Evolutionary conservation across 1,139 yeast species (phyloP), one percentile per base, ranked within the genome.

Genomic region (Kodamaea sp.): DNA sequence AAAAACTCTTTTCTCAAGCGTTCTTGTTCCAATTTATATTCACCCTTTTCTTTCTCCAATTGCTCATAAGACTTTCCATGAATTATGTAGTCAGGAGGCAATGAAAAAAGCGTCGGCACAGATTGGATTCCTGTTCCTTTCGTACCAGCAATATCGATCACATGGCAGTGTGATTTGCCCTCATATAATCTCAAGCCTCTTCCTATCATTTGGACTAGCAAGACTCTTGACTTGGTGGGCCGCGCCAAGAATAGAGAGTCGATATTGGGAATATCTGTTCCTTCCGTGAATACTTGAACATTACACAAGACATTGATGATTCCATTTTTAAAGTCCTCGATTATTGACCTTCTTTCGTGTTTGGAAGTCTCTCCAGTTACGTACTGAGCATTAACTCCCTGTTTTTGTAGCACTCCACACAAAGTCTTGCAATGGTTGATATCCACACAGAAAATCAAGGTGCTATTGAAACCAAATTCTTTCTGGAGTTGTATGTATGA

Each of bases 201-300:
- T 1, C 98, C 98, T 16, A 90, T 74, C 96, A 90, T 90, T 54
- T 90, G 98, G 12, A 80, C 73, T 29, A 88, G 59, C 30, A 89
- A 61, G 0, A 85, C 77, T 22, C 80, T 63, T 1, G 97, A 88
- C 40, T 72, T 72, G 0, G 97, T 86, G 1, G 97, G 97, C 26
- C 97, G 64, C 4, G 88, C 85, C 22, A 90, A 61, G 30, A 90
- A 66, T 7, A 90, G 63, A 18, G 89, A 82, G 53, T 90, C 97
- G 38, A 90, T 84, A 44, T 83, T 82, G 2, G 97, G 97, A 15
- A 90, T 82, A 59, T 90, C 97, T 0, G 97, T 88, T 0, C 98
- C 98, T 57, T 92, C 98, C 0, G 96, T 90, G 48, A 90, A 83
- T 3, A 90, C 88, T 15, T 84, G 88, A 51, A 96, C 95, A 52